These are phyloP conservation scores for Pseudogymnoascus sp. DNA, from an alignment of 2,329 filamentous ascomycete genomes.

Conservation along the genomic window DNA sequence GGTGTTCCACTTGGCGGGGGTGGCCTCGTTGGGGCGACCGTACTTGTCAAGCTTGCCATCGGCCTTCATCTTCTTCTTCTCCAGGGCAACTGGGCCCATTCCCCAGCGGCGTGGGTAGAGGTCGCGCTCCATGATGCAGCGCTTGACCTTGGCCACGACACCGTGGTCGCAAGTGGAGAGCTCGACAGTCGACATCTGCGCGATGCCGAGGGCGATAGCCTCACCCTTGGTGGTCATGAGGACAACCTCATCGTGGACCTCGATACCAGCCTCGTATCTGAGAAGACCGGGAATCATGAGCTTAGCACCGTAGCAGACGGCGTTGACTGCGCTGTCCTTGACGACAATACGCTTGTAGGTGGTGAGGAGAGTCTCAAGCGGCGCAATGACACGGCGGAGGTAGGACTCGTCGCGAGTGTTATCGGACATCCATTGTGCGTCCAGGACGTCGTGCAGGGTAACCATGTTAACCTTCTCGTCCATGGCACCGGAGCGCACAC, in stretches of 20 bases:
- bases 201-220: conserved; percentile 91
- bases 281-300: conserved; percentile 96
- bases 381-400: conserved; percentile 82
- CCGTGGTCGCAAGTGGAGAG: conserved; percentile 96
- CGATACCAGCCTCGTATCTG: conserved; percentile 84
- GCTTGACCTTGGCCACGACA: conserved; percentile 97
- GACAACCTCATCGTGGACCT: conserved; percentile 92
- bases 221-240: conserved; percentile 99
- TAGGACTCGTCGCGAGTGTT: conserved; percentile 93
- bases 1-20: conserved; percentile 84
- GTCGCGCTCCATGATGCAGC: conserved; percentile 99
- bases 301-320: conserved; percentile 97
- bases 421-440: conserved; percentile 93
- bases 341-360: conserved; percentile 96
- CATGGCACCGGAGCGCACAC: conserved; percentile 92
- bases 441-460: conserved; percentile 88
- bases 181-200: conserved; percentile 96
- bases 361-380: conserved; percentile 83
- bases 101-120: conserved; percentile 96
- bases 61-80: conserved; percentile 99
- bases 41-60: conserved; percentile 98
- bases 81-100: conserved; percentile 79
- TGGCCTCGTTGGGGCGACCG: conserved; percentile 84
- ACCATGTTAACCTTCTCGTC: conserved; percentile 83
- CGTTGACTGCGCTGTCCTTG: conserved; percentile 94